Base-by-base conservation (phyloP, 2,329 filamentous ascomycete genomes). In the Pyrenophora teres region DNA sequence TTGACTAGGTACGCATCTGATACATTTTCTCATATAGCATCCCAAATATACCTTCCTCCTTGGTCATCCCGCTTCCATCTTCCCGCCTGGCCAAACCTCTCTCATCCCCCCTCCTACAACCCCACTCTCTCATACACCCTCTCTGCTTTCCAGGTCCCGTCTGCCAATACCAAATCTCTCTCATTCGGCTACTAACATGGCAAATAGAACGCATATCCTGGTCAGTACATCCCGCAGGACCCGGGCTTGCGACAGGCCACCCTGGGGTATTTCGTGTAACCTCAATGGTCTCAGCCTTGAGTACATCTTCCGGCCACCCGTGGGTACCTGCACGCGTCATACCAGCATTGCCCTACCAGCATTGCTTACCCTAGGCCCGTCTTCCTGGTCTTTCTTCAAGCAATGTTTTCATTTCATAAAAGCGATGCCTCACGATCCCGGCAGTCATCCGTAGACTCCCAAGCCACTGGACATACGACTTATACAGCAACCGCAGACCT, bases 401-500 rank as follows among this genome's bases (percentile, higher is more conserved):
- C 63, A 27, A 74, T 74, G 72, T 73, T 74, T 56, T 54, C 64
- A 25, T 73, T 71, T 42, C 69, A 73, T 65, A 73, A 72, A 54
- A 69, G 49, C 57, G 68, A 67, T 49, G 54, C 59, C 6, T 59
- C 65, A 31, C 64, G 57, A 50, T 73, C 69, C 23, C 66, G 64
- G 47, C 69, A 70, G 48, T 70, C 69, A 32, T 73, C 69, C 25
- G 52, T 69, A 53, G 71, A 74, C 49, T 67, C 63, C 40, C 57
- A 60, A 49, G 58, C 63, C 37, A 57, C 57, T 37, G 62, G 60
- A 47, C 57, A 52, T 18, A 30, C 27, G 27, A 30, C 27, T 30
- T 30, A 30, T 30, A 30, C 27, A 30, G 27, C 60, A 60, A 19
- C 56, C 54, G 30, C 48, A 64, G 16, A 58, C 57, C 37, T 64